Conservation (phyloP, 2,329 filamentous ascomycete species). For the Lachnellula hyalina region DNA sequence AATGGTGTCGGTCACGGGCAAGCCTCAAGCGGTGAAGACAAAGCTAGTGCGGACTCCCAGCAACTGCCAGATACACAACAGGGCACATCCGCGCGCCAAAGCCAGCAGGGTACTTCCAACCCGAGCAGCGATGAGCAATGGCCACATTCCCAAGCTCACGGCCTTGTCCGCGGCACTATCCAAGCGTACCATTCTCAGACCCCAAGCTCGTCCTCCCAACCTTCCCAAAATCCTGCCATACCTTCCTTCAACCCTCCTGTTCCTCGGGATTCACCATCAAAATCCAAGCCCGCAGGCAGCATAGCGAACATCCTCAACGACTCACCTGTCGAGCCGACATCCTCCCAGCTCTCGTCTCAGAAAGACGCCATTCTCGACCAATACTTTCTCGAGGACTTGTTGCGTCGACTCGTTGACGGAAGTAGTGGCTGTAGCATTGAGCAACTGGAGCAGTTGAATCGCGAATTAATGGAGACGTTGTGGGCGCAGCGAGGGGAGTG, state of each 20-base stretch:
- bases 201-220: conserved; percentile 29
- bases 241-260: conserved; percentile 34
- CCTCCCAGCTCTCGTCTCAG: conserved; percentile 26
- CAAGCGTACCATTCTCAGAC: conserved; percentile 25
- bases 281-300: conserved; percentile 18
- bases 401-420: conserved; percentile 21
- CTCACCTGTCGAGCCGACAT: conserved; percentile 26
- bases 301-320: conserved; percentile 30
- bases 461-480: conserved; percentile 82
- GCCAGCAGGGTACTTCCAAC: conserved; percentile 19
- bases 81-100: conserved; percentile 19
- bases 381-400: conserved; percentile 23
- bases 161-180: conserved; percentile 38
- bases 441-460: conserved; percentile 90
- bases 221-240: conserved; percentile 30
- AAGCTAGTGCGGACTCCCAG: conserved; percentile 19
- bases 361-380: conserved; percentile 38
- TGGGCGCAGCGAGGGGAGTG: conserved; percentile 77
- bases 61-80: conserved; percentile 48
- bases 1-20: conserved; percentile 48
- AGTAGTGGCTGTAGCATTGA: conserved; percentile 56
- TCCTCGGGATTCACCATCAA: conserved; percentile 20
- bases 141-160: conserved; percentile 54
- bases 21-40: conserved; percentile 26
- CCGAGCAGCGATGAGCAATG: conserved; percentile 50